Evolutionary conservation across 2,329 filamentous ascomycete genomes (phyloP).

Genomic region (Bipolaris oryzae): DNA sequence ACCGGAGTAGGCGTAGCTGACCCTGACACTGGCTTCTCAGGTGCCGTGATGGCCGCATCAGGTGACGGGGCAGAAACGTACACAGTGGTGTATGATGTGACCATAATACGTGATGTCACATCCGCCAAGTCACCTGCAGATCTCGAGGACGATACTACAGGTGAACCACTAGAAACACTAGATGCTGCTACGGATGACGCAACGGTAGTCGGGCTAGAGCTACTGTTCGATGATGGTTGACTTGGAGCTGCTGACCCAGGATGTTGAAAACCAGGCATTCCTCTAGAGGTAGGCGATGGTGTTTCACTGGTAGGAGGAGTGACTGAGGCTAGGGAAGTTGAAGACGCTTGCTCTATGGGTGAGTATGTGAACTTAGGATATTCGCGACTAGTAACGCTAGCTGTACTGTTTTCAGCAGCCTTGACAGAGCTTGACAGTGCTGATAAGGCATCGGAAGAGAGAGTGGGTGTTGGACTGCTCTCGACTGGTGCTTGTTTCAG

Average conservation of each 20-base stretch:
- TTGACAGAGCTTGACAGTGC: slow-evolving; percentile 19
- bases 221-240: slow-evolving; percentile 1
- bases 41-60: slow-evolving; percentile 1
- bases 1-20: slow-evolving; percentile 8
- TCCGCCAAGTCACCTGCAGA: slow-evolving; percentile 7
- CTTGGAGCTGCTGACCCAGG: slow-evolving; percentile 16
- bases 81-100: slow-evolving; percentile 40
- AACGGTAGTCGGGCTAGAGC: not conserved
- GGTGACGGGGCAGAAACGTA: slow-evolving; percentile 22
- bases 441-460: slow-evolving; percentile 6
- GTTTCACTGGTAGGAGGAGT: slow-evolving; percentile 13
- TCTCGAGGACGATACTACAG: not conserved
- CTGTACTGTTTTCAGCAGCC: slow-evolving; percentile 21
- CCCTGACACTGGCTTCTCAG: slow-evolving; percentile 3
- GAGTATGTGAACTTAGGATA: slow-evolving; percentile 35
- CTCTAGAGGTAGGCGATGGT: slow-evolving; percentile 20
- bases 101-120: slow-evolving; percentile 23
- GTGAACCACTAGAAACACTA: slow-evolving; percentile 1
- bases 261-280: slow-evolving; percentile 30
- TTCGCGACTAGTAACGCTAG: slow-evolving; percentile 21
- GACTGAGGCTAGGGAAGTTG: slow-evolving; percentile 10
- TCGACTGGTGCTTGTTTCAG: slow-evolving; percentile 11
- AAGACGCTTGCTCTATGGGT: slow-evolving; percentile 25
- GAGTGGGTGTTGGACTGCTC: slow-evolving; percentile 9
- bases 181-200: slow-evolving; percentile 10